Evolutionary conservation across 768 basidiomycete genomes (phyloP).

Genomic region (Lyophyllum decastes): DNA sequence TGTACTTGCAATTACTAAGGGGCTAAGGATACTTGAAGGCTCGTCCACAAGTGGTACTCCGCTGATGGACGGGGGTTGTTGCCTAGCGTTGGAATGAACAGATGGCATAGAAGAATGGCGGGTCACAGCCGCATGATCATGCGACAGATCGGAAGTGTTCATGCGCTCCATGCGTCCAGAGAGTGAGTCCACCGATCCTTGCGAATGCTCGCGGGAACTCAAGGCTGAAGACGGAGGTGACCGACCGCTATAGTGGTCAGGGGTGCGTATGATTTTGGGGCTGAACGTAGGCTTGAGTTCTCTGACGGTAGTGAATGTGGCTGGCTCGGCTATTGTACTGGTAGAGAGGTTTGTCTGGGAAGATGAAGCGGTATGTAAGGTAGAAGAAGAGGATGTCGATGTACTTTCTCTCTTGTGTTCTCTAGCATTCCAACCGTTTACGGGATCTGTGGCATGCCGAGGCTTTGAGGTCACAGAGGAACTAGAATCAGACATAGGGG

Average conservation of each 20-base stretch:
- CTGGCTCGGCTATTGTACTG: conserved; percentile 26
- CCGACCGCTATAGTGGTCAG: conserved; percentile 47
- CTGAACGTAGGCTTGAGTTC: conserved; percentile 72
- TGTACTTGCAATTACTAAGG: conserved; percentile 36
- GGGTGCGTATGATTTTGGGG: conserved; percentile 67
- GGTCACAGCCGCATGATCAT: conserved; percentile 19
- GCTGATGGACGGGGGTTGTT: conserved; percentile 15
- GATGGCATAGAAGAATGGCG: conserved; percentile 38
- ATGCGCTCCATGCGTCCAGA: conserved; percentile 28
- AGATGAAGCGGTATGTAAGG: conserved; percentile 1
- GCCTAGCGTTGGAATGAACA: conserved; percentile 5
- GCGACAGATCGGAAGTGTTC: conserved; percentile 14
- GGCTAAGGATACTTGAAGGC: conserved; percentile 47
- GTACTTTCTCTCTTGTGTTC: neutral
- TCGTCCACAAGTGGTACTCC: conserved; percentile 43
- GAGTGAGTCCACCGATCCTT: conserved; percentile 27
- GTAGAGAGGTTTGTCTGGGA: conserved; percentile 4
- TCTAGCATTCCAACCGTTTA: neutral
- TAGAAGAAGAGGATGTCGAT: conserved; percentile 2
- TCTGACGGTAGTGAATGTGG: conserved; percentile 50
- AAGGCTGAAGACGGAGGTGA: conserved; percentile 17
- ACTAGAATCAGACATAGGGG: conserved; percentile 10
- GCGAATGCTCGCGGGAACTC: conserved; percentile 18
- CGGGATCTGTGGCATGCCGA: conserved; percentile 18
- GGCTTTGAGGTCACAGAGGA: neutral